These are phyloP conservation scores for Phaeosphaeria sp. DNA, from an alignment of 2,329 filamentous ascomycete genomes.

Conservation along the genomic window DNA sequence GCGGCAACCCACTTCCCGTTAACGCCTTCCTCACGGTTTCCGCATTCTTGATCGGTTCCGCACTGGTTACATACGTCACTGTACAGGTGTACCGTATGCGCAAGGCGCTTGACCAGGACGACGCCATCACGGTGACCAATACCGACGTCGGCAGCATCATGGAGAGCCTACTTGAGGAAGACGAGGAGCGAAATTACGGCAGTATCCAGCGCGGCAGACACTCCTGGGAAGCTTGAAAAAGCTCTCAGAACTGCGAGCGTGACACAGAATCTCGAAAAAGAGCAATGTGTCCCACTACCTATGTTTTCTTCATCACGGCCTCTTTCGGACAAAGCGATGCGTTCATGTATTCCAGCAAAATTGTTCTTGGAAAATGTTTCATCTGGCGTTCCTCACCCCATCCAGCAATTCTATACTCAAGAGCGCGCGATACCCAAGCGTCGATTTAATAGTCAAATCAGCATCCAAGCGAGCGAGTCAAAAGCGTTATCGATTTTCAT, in stretches of 20 bases:
- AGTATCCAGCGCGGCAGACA: conserved; percentile 25
- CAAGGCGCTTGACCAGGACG: conserved; percentile 43
- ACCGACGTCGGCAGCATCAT: conserved; percentile 70
- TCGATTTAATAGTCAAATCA: background rate
- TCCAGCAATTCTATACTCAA: background rate
- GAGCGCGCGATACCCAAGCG: background rate
- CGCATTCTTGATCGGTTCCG: conserved; percentile 68
- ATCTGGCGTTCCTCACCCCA: background rate
- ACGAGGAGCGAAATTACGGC: conserved; percentile 39
- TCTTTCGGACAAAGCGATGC: background rate
- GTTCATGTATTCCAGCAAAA: background rate
- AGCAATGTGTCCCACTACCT: too few species aligned
- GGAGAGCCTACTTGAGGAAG: conserved; percentile 46
- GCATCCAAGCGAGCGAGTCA: conserved; percentile 4
- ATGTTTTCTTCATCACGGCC: background rate
- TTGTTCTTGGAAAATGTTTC: background rate
- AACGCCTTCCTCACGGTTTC: conserved; percentile 70
- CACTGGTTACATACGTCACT: conserved; percentile 60
- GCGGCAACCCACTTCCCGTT: conserved; percentile 76
- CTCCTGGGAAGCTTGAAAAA: conserved; percentile 16
- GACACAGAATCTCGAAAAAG: background rate
- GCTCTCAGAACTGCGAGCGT: background rate
- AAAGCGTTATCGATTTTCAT: background rate
- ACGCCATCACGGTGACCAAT: conserved; percentile 68
- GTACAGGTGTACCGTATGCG: conserved; percentile 41